These are phyloP conservation scores for Torulaspora delbrueckii DNA, from an alignment of 805 yeast species.

Conservation along the genomic window DNA sequence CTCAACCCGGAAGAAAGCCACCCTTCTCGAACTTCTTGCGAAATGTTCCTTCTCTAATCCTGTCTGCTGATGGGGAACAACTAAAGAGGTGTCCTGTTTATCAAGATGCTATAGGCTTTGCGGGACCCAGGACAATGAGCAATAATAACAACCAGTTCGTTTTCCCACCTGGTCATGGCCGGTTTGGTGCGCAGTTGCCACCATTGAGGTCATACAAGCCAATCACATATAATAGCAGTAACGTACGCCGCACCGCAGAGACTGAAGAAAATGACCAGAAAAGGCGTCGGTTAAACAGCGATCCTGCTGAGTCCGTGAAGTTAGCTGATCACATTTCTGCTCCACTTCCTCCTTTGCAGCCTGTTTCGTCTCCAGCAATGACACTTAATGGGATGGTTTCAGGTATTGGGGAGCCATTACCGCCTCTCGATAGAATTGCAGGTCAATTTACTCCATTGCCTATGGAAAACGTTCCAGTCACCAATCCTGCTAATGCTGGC, in stretches of 20 bases:
- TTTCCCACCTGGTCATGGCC: constrained; percentile 4
- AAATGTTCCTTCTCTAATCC: constrained; percentile 33
- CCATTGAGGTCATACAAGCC: constrained; percentile 34
- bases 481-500: not conserved
- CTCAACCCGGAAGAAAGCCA: constrained; percentile 19
- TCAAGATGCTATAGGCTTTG: constrained; percentile 36
- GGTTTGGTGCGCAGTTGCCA: constrained; percentile 28
- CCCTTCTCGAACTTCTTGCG: constrained; percentile 29
- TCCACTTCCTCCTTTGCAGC: constrained; percentile 17
- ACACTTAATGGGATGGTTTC: constrained; percentile 6
- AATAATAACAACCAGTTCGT: constrained; percentile 6
- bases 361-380: constrained; percentile 10
- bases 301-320: constrained; percentile 5
- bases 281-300: constrained; percentile 21
- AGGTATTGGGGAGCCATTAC: constrained; percentile 10
- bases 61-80: constrained; percentile 33
- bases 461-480: not conserved
- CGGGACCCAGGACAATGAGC: constrained; percentile 18
- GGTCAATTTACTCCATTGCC: constrained; percentile 15
- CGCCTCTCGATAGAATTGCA: constrained; percentile 17
- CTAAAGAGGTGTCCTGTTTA: constrained; percentile 36
- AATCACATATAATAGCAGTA: constrained; percentile 32
- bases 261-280: constrained; percentile 20
- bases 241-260: constrained; percentile 25
- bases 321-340: constrained; percentile 10